phyloP scores from a whole-genome alignment of 1,284 basidiomycete genomes.

The Leccinum pachyderme region DNA sequence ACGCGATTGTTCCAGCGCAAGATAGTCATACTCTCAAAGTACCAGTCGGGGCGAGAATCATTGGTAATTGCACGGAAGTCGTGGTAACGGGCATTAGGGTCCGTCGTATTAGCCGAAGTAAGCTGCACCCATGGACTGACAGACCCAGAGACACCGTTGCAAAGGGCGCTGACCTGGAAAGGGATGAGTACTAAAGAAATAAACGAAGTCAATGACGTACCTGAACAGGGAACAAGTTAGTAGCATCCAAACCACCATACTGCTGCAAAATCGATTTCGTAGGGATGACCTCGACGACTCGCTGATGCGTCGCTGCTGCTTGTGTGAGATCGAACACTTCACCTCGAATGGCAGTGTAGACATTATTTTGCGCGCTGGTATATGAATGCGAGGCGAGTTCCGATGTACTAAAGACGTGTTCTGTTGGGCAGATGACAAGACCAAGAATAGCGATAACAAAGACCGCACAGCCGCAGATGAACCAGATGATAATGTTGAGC shows the following conservation, averaged over 20 bases:
- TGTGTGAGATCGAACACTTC: constrained; percentile 86
- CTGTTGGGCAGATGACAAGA: constrained; percentile 88
- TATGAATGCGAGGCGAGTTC: constrained; percentile 79
- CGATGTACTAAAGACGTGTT: constrained; percentile 82
- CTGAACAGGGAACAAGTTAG: constrained; percentile 92
- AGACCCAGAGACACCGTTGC: constrained; percentile 79
- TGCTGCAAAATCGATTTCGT: constrained; percentile 66
- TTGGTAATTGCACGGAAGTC: constrained; percentile 89
- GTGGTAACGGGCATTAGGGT: constrained; percentile 85
- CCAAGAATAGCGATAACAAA: constrained; percentile 94
- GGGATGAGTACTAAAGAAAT: constrained; percentile 2
- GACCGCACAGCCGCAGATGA: constrained; percentile 82
- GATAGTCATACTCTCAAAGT: constrained; percentile 87
- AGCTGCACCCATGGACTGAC: constrained; percentile 87
- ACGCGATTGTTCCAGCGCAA: constrained; percentile 88
- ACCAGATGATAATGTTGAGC: constrained; percentile 96
- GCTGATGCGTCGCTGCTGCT: constrained; percentile 60
- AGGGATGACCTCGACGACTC: constrained; percentile 75
- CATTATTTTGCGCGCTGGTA: constrained; percentile 64
- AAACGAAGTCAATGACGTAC: constrained; percentile 36
- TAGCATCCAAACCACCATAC: constrained; percentile 81
- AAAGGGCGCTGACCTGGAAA: constrained; percentile 83
- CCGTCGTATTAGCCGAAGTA: constrained; percentile 78
- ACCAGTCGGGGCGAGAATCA: constrained; percentile 94
- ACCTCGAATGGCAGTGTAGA: constrained; percentile 83